Base-by-base conservation (phyloP, 306 rosid species). In the Neltuma alba region DNA sequence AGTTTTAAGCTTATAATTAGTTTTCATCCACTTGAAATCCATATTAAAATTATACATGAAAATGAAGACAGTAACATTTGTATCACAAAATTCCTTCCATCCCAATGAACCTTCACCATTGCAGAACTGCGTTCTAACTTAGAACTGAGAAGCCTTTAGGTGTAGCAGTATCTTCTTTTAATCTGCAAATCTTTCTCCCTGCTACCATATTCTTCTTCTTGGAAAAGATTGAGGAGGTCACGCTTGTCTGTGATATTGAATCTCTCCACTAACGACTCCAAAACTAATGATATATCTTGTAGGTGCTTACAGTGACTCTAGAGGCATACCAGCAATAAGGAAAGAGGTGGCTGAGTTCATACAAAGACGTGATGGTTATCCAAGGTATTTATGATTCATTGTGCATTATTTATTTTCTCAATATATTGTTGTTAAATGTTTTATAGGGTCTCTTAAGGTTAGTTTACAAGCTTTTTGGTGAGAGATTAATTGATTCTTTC, bases 231-330 rank as follows among this genome's bases (percentile, higher is more conserved):
- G 18, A 61, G 9, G 42, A 66, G 68, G 72, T 47, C 2, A 28
- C 55, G 67, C 41, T 64, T 80, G 52, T 68, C 10, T 78, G 34
- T 75, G 37, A 75, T 67, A 40, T 52, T 38, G 71, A 72, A 76
- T 73, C 70, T 76, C 66, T 79, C 47, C 75, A 36, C 66, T 79
- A 55, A 72, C 44, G 54, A 72, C 67, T 44, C 67, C 62, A 75
- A 27, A 66, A 44, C 78, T 60, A 52, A 79, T 30, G 47, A 23
- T 61, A 23, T 52, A 33, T 76, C 13, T 42, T 77, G 54, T 83
- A 95, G 99, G 99, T 84, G 99, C 99, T 75, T 95, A 95, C 78
- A 95, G 99, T 72, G 98, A 95, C 75, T 93, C 98, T 37, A 92
- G 99, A 78, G 99, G 99, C 48, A 9, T 90, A 90, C 96, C 96